Evolutionary conservation across 305 asterid genomes (phyloP).

Genomic region (Lippia alba): DNA sequence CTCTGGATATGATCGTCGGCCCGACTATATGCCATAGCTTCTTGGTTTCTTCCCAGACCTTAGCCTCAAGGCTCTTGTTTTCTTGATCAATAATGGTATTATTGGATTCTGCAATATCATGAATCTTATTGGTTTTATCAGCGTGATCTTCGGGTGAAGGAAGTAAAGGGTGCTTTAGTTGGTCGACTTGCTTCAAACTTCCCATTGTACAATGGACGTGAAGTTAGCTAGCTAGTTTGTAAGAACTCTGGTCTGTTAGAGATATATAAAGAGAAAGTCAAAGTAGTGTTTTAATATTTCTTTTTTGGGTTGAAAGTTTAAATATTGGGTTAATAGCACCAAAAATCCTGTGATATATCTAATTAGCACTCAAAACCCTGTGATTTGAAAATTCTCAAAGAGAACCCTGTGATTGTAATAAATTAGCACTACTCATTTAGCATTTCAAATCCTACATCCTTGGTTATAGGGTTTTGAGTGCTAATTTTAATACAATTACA

Average conservation of each 20-base stretch:
- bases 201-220: slow-evolving; percentile 4
- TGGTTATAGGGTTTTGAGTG: too few relatives aligned
- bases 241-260: neutral
- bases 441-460: too few relatives aligned
- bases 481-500: too few relatives aligned
- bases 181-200: slow-evolving; percentile 5
- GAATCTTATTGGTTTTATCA: neutral
- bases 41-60: slow-evolving; percentile 34
- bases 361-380: too few relatives aligned
- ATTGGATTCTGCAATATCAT: too few relatives aligned
- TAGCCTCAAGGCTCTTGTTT: neutral
- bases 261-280: neutral
- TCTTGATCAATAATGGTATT: neutral
- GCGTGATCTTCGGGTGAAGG: neutral
- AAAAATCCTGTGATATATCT: too few relatives aligned
- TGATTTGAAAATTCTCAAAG: too few relatives aligned
- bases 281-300: neutral
- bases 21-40: slow-evolving; percentile 41
- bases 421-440: too few relatives aligned
- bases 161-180: slow-evolving; percentile 2
- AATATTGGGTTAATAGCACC: too few relatives aligned
- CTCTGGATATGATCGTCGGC: slow-evolving; percentile 32
- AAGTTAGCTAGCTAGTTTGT: neutral
- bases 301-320: neutral
- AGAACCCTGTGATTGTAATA: too few relatives aligned